phyloP scores from a whole-genome alignment of 192 early-diverging fungal species.

The Phlyctochytrium arcticum region DNA sequence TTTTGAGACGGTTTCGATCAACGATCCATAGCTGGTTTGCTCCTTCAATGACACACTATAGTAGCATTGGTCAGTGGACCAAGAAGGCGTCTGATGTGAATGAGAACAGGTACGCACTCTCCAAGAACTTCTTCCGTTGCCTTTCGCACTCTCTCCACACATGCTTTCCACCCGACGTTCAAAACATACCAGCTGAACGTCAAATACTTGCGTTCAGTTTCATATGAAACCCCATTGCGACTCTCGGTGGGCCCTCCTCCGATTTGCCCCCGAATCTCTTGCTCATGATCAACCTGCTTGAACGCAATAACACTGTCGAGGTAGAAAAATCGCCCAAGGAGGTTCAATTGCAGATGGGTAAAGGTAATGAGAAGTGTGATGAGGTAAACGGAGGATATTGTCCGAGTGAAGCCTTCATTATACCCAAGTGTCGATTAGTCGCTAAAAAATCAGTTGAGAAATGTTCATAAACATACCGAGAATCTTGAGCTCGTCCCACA shows the following conservation, averaged over 20 bases:
- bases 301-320: conserved; percentile 35
- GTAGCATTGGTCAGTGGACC: neutral
- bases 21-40: conserved; percentile 13
- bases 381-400: conserved; percentile 79
- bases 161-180: conserved; percentile 77
- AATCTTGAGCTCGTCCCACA: conserved; percentile 91
- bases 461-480: conserved; percentile 48
- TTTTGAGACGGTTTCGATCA: conserved; percentile 24
- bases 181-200: conserved; percentile 90
- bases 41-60: conserved; percentile 37
- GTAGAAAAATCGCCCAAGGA: conserved; percentile 89
- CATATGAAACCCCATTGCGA: conserved; percentile 30
- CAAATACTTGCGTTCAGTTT: conserved; percentile 78
- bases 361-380: conserved; percentile 81
- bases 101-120: conserved; percentile 36
- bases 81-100: neutral
- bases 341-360: conserved; percentile 82
- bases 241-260: no score
- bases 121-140: conserved; percentile 64
- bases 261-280: conserved; percentile 1
- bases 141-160: conserved; percentile 59
- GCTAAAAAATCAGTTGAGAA: neutral
- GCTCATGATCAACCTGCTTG: conserved; percentile 13
- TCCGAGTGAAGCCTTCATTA: conserved; percentile 84
- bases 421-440: neutral